Evolutionary conservation across 352 stramenopile genomes (phyloP).

Genomic region (Pythium apleroticum): DNA sequence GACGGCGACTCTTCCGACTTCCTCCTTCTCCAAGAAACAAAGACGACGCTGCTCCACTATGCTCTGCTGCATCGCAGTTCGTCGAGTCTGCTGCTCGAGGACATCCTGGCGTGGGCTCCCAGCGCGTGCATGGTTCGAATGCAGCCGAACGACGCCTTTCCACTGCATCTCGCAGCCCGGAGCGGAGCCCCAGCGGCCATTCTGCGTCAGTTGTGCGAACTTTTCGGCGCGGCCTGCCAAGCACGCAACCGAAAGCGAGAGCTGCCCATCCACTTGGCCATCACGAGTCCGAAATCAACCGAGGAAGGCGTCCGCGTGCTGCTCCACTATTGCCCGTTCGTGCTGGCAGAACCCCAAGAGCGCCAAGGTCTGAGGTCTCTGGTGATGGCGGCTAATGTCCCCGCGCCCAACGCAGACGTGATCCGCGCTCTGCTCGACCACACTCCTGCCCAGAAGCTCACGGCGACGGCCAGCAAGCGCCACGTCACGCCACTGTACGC

Average conservation of each 20-base stretch:
- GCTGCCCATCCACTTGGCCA: constrained; percentile 52
- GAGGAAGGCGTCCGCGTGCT: constrained; percentile 31
- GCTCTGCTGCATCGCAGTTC: constrained; percentile 43
- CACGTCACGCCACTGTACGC: constrained; percentile 52
- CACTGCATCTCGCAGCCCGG: constrained; percentile 48
- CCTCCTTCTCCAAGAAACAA: constrained; percentile 28
- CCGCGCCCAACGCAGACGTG: constrained; percentile 31
- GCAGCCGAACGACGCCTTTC: constrained; percentile 37
- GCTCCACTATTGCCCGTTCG: constrained; percentile 35
- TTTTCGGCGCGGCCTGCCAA: constrained; percentile 35
- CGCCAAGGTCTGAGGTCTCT: constrained; percentile 39
- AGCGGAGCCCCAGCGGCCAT: constrained; percentile 7
- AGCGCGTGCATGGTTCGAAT: constrained; percentile 26
- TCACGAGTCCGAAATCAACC: constrained; percentile 25
- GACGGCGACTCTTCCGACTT: neutral
- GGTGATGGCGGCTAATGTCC: constrained; percentile 41
- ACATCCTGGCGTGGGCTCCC: constrained; percentile 37
- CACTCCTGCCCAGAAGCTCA: constrained; percentile 28
- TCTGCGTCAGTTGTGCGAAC: constrained; percentile 29
- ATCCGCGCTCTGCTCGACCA: constrained; percentile 41
- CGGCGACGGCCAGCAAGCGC: constrained; percentile 1
- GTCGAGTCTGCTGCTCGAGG: constrained; percentile 27
- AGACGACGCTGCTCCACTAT: constrained; percentile 63
- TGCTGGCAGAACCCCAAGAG: constrained; percentile 37
- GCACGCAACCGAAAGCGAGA: constrained; percentile 42